Evolutionary conservation across 208 protist genomes (phyloP), one percentile per base, ranked within the genome.

Genomic region (Angomonas ambiguus): DNA sequence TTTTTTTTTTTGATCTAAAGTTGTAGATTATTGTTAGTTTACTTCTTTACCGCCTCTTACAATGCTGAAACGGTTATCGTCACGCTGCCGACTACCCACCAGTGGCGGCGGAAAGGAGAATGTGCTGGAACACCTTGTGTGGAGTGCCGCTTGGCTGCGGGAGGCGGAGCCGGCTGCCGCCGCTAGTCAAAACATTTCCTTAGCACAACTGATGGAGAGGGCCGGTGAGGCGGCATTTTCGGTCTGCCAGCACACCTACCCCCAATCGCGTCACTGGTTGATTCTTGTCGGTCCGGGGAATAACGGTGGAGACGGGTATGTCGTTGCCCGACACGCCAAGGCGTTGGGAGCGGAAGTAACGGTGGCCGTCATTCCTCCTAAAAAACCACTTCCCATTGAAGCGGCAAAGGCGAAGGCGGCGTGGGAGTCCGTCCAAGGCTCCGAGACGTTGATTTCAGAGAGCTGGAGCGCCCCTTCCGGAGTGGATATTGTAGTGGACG

Each of bases 231-330:
- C 85, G 0, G 79, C 82, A 0, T 92, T 86, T 63, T 56, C 74
- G 24, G 77, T 86, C 20, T 78, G 72, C 49, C 30, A 66, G 0
- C n/a, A 13, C 22, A 64, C 74, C 11, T 91, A 87, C 79, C 22
- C 62, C 22, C 4, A 62, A 10, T 34, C 80, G 55, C 38, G 31
- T 35, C 77, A 89, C 51, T 95, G 83, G 80, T 60, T 92, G 0
- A 83, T 95, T 31, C 57, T 95, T 0, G 82, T 87, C 34, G 89
- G 89, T n/a, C 61, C 81, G 0, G 89, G 89, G 34, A 95, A 95
- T 72, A 95, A 95, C 64, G 89, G 89, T 16, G 89, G 89, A 6
- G 89, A 95, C 72, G 89, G 83, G 13, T 92, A 87, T 77, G 84
- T 88, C 30, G 79, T 95, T 30, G 89, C 89, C 0, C 76, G 77